Base-by-base conservation (phyloP, 2,329 filamentous ascomycete genomes). In the Fusarium robinianum region DNA sequence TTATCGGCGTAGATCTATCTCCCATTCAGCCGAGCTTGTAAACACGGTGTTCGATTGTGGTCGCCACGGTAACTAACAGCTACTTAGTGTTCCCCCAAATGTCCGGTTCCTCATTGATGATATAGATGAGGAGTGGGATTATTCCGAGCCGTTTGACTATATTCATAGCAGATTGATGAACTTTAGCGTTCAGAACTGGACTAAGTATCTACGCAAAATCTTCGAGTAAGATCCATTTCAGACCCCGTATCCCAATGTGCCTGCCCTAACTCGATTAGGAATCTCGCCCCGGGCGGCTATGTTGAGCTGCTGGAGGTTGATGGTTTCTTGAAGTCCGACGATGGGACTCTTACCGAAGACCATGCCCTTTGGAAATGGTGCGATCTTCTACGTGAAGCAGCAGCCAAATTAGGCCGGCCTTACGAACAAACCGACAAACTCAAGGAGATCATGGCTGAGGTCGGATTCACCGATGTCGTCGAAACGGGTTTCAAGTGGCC, bases 21-120 rank as follows among this genome's bases (percentile, higher is more conserved):
- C 54, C 54, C 0, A 57, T 57, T 11, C 54, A 57, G 4, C 50
- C 53, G 3, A 41, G 24, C 5, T 55, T 55, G 51, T 57, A 49
- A 11, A 8, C 8, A 12, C 5, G 17, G 8, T 16, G 7, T 6
- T 26, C 3, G 3, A 8, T 8, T 6, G 6, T 8, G 3, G 7
- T 38, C 4, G 9, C 4, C 6, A 11, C 9, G 8, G 5, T 6
- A 9, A 12, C n/a, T 38, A 3, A 51, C n/a, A 7, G 3, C 3
- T n/a, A 1, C 0, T 15, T 6, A 57, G 54, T 31, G 48, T 55
- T 6, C 54, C 54, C 0, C 53, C 51, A 0, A 55, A 57, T 17
- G 38, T 15, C 4, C 26, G 25, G 5, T 51, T 51, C 12, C 16
- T 45, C 1, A 23, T 51, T 5, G 49, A 51, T 15, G 49, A 51